Base-by-base conservation (phyloP, 2,329 filamentous ascomycete species). In the Passalora sequoiae region DNA sequence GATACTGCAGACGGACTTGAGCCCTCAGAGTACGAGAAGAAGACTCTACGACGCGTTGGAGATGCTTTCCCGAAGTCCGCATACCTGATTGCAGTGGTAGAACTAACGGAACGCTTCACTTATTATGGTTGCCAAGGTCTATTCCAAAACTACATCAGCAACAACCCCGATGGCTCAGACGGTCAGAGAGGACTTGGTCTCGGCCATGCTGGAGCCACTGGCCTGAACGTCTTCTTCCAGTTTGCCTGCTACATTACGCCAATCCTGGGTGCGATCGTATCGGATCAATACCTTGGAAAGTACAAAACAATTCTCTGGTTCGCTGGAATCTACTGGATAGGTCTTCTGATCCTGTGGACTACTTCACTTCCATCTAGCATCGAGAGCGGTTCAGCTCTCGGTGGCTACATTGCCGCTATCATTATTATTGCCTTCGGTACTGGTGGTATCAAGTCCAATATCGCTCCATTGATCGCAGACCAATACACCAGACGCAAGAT, bases 391-490 rank as follows among this genome's bases (percentile, higher is more conserved):
- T 69, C 72, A 9, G 71, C 81, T 0, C 76, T 86, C 33, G 81
- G 70, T 1, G 80, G 77, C 39, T 84, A 87, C 56, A 63, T 82
- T 2, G 66, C 80, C 21, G 78, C 79, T 17, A 72, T 85, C 52
- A 64, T 85, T 32, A 74, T 88, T 58, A 77, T 88, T 60, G 83
- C 83, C n/a, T 64, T 86, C 21, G 85, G 85, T 31, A 86, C 84
- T 1, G 85, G 85, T 49, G 83, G 86, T 58, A 88, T 89, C 76
- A 91, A 89, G 71, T 78, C 82, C 51, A 89, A 89, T 59, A 84
- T 89, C 31, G 67, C 68, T 7, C 71, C 71, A 2, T 50, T 74
- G 20, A 72, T 73, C 43, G 70, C 70, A 6, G 71, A 74, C 49
- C 71, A 74, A 53, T 69, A 72, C 37, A 61, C 60, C 6, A 62